Evolutionary conservation across 441 rosid genomes (phyloP).

Genomic region (Croton setiger): DNA sequence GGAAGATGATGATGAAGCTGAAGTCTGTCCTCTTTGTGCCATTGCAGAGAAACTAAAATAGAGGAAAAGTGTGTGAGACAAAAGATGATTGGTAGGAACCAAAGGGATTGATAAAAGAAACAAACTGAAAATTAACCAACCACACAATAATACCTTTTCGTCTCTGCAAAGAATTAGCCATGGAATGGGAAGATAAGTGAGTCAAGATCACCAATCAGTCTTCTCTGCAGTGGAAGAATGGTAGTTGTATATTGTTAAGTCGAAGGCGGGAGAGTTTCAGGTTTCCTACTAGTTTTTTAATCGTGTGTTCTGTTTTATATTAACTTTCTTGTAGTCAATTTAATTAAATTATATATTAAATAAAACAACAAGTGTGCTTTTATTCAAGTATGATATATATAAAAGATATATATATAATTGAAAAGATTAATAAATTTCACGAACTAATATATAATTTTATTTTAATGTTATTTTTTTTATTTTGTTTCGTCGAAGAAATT

Average conservation of each 20-base stretch:
- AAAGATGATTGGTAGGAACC: background rate
- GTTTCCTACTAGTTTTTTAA: too few relatives aligned
- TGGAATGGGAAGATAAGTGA: constrained; percentile 20
- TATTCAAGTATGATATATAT: too few relatives aligned
- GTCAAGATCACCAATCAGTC: constrained; percentile 37
- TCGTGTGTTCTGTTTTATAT: too few relatives aligned
- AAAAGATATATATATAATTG: too few relatives aligned
- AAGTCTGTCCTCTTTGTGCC: constrained; percentile 44
- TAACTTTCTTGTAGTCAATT: too few relatives aligned
- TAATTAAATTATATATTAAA: too few relatives aligned
- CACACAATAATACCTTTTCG: constrained; percentile 19
- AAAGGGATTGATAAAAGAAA: background rate
- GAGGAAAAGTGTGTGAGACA: constrained; percentile 2
- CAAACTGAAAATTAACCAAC: background rate
- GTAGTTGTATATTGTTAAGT: constrained; percentile 31
- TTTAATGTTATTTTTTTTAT: too few relatives aligned
- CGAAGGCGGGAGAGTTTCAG: background rate
- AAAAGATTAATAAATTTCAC: too few relatives aligned
- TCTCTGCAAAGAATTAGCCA: constrained; percentile 29
- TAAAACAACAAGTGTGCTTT: too few relatives aligned
- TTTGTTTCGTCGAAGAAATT: too few relatives aligned
- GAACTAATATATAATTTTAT: too few relatives aligned
- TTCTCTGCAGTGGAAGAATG: constrained; percentile 26
- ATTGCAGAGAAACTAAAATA: constrained; percentile 25
- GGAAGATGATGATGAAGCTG: constrained; percentile 32